Percentiles rank a stretch among this genome's conserved stretches.
Conservation (phyloP, 371 early-diverging fungal genomes). For the Apophysomyces ossiformis region DNA sequence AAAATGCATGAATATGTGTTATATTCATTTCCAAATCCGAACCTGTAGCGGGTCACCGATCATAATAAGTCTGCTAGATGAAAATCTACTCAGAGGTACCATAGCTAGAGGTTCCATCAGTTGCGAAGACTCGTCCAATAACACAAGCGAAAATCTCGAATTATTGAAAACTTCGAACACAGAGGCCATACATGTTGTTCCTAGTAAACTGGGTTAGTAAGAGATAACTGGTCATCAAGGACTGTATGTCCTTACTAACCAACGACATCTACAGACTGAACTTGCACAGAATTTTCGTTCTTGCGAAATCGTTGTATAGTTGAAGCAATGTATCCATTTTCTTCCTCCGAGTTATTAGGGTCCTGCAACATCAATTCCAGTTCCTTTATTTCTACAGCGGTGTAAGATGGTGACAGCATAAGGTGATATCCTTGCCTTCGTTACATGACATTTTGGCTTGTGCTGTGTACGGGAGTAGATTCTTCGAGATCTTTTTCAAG, state of each 20-base stretch:
- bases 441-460: constrained; percentile 56
- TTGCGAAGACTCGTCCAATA: constrained; percentile 90
- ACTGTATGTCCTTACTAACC: constrained; percentile 28
- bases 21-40: not conserved
- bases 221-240: not conserved
- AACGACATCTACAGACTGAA: constrained; percentile 65
- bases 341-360: constrained; percentile 55
- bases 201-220: constrained; percentile 14
- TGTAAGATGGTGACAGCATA: not conserved
- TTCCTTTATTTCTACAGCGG: constrained; percentile 64
- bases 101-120: constrained; percentile 89
- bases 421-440: constrained; percentile 40
- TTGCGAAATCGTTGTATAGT: constrained; percentile 70
- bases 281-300: constrained; percentile 51
- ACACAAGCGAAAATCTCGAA: constrained; percentile 66
- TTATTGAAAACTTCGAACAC: constrained; percentile 70
- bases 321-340: constrained; percentile 58
- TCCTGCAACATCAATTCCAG: constrained; percentile 74
- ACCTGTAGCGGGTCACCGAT: constrained; percentile 90
- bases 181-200: constrained; percentile 84
- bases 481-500: constrained; percentile 78
- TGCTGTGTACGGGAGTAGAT: constrained; percentile 70
- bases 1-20: not conserved
- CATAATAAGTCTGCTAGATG: constrained; percentile 69
- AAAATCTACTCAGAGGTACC: constrained; percentile 76